Conservation (phyloP, 2,329 filamentous ascomycete species). For the Colletotrichum sp. region DNA sequence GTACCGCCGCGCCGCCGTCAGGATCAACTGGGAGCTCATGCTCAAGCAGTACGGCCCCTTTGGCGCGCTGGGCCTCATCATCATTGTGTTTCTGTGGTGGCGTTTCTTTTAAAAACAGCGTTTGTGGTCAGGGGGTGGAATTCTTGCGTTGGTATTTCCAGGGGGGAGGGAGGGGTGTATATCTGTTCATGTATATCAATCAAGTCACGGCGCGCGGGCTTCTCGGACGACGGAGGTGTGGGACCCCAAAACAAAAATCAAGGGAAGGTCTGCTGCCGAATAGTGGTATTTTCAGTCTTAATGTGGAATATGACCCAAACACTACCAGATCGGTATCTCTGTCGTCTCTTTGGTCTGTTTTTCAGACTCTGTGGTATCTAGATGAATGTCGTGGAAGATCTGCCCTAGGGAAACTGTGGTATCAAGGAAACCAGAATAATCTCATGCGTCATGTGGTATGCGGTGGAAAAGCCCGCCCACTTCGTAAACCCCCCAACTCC, state of each 20-base stretch:
- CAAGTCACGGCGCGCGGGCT: background rate
- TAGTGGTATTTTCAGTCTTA: constrained; percentile 6
- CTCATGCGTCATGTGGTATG: constrained; percentile 4
- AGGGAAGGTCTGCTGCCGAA: background rate
- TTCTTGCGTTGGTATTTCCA: background rate
- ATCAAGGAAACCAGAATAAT: constrained; percentile 5
- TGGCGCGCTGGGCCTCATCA: constrained; percentile 79
- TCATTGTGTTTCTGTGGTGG: constrained; percentile 89
- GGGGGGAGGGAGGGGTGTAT: background rate
- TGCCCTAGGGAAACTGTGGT: background rate
- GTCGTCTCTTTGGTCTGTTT: background rate
- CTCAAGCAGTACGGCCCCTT: constrained; percentile 97
- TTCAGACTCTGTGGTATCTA: background rate
- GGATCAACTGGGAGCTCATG: constrained; percentile 97
- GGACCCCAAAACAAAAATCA: background rate
- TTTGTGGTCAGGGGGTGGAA: background rate
- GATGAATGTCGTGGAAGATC: background rate
- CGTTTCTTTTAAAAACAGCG: constrained; percentile 74
- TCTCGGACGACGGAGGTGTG: background rate
- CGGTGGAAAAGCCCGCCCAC: background rate
- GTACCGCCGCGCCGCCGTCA: constrained; percentile 89
- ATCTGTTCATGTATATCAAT: background rate
- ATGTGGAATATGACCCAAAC: constrained; percentile 16
- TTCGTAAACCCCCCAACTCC: constrained; percentile 8
- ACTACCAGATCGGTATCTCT: constrained; percentile 3